Conservation (phyloP, 305 asterid species). For the Fraxinus floribunda region DNA sequence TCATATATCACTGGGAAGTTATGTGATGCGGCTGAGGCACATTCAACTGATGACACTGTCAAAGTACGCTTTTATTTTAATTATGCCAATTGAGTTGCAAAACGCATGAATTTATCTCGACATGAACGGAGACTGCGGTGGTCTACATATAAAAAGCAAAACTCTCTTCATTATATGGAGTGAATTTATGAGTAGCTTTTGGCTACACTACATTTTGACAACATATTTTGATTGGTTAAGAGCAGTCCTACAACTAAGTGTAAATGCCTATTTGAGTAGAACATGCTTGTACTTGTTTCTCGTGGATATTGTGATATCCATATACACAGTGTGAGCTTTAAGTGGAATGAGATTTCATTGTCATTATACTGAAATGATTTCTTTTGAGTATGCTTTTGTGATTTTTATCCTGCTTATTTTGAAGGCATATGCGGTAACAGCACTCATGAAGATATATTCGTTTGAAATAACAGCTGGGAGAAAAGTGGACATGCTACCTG, state of each 20-base stretch:
- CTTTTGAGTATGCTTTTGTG: conserved; percentile 4
- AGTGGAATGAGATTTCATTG: neutral
- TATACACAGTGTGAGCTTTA: neutral
- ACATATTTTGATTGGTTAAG: neutral
- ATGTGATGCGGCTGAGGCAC: conserved; percentile 90
- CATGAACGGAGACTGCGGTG: neutral
- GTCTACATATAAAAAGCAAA: neutral
- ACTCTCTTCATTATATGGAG: neutral
- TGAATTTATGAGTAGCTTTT: neutral
- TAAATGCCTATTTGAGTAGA: neutral
- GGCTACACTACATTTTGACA: neutral
- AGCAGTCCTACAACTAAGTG: neutral
- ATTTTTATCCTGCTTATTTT: conserved; percentile 32
- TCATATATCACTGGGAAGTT: conserved; percentile 89
- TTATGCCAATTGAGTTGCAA: neutral
- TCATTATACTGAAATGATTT: conserved; percentile 3
- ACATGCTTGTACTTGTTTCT: conserved; percentile 3
- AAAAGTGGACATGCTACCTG: conserved; percentile 76
- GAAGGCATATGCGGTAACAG: conserved; percentile 92
- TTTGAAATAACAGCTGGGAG: conserved; percentile 96
- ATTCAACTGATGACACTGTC: conserved; percentile 83
- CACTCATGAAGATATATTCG: conserved; percentile 85
- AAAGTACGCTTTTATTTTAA: conserved; percentile 49
- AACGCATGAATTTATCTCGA: neutral
- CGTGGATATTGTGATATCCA: neutral